Conservation (phyloP, 768 basidiomycete species). For the Mycena leptocephala region DNA sequence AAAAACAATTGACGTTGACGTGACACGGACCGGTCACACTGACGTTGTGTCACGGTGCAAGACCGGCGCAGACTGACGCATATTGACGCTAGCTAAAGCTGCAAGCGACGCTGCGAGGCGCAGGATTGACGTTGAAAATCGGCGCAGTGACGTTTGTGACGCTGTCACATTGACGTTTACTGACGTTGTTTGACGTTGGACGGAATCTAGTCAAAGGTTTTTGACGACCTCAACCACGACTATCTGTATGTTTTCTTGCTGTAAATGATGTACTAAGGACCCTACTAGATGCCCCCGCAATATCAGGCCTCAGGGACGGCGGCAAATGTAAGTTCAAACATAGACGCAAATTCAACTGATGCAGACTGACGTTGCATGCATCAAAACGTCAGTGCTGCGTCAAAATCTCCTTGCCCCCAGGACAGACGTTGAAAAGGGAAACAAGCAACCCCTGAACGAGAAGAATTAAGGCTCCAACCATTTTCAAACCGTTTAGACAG, state of each 20-base stretch:
- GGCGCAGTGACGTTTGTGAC: too few species aligned
- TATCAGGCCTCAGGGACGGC: neutral
- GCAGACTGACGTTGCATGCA: too few species aligned
- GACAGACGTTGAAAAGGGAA: too few species aligned
- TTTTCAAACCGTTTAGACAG: neutral
- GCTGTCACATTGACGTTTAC: neutral
- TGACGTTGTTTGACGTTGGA: too few species aligned
- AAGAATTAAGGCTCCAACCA: too few species aligned
- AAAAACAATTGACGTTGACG: too few species aligned
- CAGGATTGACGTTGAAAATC: neutral
- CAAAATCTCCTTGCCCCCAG: too few species aligned
- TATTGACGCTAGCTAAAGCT: neutral
- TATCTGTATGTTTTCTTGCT: neutral
- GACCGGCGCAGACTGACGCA: neutral
- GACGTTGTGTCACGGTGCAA: neutral
- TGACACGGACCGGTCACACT: neutral
- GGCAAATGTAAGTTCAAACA: too few species aligned
- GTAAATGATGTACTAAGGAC: neutral
- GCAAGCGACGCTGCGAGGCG: neutral
- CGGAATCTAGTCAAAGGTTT: neutral
- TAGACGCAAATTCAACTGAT: too few species aligned
- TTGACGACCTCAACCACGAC: neutral
- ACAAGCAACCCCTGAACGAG: too few species aligned
- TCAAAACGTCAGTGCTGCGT: slow-evolving; percentile 33
- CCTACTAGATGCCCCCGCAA: neutral